Base-by-base conservation (phyloP, 371 early-diverging fungal species). In the Mucor lusitanicus region DNA sequence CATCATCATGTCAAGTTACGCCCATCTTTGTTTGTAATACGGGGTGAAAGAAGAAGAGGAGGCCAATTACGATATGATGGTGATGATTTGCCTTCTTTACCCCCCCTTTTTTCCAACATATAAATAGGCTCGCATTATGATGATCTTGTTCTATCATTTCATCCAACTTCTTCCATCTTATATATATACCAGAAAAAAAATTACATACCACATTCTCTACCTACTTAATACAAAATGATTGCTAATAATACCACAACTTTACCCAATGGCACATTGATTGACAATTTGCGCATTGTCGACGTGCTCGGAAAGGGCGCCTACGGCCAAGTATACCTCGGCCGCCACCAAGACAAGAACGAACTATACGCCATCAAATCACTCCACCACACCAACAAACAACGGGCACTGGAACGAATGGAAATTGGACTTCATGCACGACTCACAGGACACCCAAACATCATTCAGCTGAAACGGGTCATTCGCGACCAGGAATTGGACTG, bases 221-320 rank as follows among this genome's bases (percentile, higher is more conserved):
- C 23, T 48, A 11, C 13, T 11, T 53, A 53, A 53, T 53, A 27
- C 23, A 13, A 53, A 46, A 46, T 53, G 53, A 53, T 27, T 15
- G 23, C 53, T 9, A 53, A 3, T 12, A 46, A 19, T 23, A 46
- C 42, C 62, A 50, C 32, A 7, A 50, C 62, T 50, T 50, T 62
- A 62, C 62, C 62, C 33, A 62, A 62, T 50, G 62, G 62, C 48
- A 62, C 62, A 21, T 37, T 62, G 50, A 77, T 80, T 58, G 71
- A 73, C 57, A 68, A 74, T 40, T 64, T 75, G 57, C 74, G 75
- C 57, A 68, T 83, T 32, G 65, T 75, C 30, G 78, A 80, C 13
- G 76, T 87, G 21, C 77, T 92, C 32, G 93, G 93, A 39, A 76
- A 82, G 46, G 93, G 93, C 6, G 90, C 89, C 0, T 92, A 90